Evolutionary conservation across 345 rosid species (phyloP).

Genomic region (Gossypium anomalum): DNA sequence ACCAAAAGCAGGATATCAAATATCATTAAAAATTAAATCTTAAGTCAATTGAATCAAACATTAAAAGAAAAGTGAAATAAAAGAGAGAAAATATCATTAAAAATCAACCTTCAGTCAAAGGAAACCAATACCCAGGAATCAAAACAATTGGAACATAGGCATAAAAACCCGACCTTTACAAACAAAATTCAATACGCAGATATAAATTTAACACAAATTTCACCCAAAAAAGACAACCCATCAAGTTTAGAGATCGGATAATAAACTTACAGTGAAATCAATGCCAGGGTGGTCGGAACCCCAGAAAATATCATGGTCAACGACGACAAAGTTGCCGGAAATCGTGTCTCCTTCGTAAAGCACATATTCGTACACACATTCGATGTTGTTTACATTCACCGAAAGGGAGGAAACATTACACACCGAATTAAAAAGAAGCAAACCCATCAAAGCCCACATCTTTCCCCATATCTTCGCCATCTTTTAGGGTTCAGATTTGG

Average conservation of each 20-base stretch:
- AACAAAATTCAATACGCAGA: not conserved
- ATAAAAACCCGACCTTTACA: not conserved
- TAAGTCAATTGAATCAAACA: not conserved
- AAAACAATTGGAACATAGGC: not conserved
- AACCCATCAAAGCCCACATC: slow-evolving; percentile 30
- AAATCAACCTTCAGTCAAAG: not conserved
- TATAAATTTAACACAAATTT: not conserved
- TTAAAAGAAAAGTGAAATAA: too few relatives aligned
- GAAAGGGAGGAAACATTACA: slow-evolving; percentile 61
- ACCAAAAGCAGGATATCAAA: not conserved
- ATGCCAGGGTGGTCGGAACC: slow-evolving; percentile 96
- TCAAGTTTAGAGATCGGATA: not conserved
- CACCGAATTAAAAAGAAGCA: slow-evolving; percentile 36
- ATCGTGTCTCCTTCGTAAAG: slow-evolving; percentile 85
- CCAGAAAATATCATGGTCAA: slow-evolving; percentile 98
- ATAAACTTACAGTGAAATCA: slow-evolving; percentile 61
- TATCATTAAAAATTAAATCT: not conserved
- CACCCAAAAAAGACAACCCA: not conserved
- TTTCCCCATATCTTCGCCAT: slow-evolving; percentile 37
- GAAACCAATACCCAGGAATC: not conserved
- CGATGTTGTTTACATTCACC: slow-evolving; percentile 80
- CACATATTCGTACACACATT: slow-evolving; percentile 92
- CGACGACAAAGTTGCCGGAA: slow-evolving; percentile 95
- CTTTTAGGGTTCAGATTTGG: slow-evolving; percentile 14
- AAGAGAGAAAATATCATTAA: not conserved